Percentiles rank a stretch among this genome's conserved stretches.
phyloP scores from a whole-genome alignment of 805 yeast genomes.

The Teunomyces barrocoloradensis region DNA sequence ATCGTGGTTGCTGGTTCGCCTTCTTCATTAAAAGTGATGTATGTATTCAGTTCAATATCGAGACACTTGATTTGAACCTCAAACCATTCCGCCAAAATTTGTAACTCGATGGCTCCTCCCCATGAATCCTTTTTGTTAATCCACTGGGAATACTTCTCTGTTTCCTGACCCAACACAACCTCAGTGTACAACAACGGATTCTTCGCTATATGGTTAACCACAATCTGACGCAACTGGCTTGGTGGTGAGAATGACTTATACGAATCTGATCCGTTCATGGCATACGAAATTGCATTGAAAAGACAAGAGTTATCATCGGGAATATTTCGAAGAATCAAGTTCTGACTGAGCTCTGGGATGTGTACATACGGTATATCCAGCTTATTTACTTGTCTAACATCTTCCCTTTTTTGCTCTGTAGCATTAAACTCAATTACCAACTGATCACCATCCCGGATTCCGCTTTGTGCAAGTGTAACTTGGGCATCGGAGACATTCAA shows the following conservation, averaged over 20 bases:
- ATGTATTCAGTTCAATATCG: conserved; percentile 61
- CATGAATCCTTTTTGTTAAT: conserved; percentile 58
- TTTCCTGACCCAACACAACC: conserved; percentile 54
- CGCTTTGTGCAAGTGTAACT: conserved; percentile 35
- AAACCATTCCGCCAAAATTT: conserved; percentile 54
- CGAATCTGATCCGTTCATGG: conserved; percentile 29
- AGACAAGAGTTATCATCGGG: conserved; percentile 80
- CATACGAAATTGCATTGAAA: conserved; percentile 62
- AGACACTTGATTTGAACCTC: conserved; percentile 54
- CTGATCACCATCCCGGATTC: conserved; percentile 60
- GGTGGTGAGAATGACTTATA: conserved; percentile 43
- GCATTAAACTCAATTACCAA: conserved; percentile 35
- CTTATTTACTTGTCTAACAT: neutral
- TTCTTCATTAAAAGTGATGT: conserved; percentile 48
- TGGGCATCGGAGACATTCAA: conserved; percentile 26
- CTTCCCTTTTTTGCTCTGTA: neutral
- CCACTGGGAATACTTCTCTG: conserved; percentile 56
- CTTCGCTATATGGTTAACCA: conserved; percentile 43
- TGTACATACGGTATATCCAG: conserved; percentile 25
- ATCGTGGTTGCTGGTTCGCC: conserved; percentile 42
- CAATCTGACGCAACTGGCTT: conserved; percentile 49
- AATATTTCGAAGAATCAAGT: conserved; percentile 52
- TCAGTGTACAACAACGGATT: conserved; percentile 46
- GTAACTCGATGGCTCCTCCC: conserved; percentile 84
- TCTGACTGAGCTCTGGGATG: conserved; percentile 21